phyloP scores from a whole-genome alignment of 2,329 filamentous ascomycete genomes.

The Epichloe scottii region DNA sequence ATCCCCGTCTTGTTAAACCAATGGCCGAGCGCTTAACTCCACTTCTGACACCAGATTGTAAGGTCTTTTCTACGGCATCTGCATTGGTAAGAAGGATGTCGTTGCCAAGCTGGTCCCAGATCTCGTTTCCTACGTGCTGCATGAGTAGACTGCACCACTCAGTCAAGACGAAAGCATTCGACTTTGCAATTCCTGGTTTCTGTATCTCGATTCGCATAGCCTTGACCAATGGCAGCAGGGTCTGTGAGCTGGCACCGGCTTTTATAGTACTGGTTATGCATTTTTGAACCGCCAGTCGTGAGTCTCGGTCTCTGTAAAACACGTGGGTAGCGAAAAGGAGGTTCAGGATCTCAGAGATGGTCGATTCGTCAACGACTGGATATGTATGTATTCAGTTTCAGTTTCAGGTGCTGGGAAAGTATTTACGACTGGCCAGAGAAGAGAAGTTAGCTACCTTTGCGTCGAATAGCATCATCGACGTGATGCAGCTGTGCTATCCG shows the following conservation, averaged over 20 bases:
- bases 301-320: slow-evolving; percentile 74
- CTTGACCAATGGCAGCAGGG: slow-evolving; percentile 52
- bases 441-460: slow-evolving; percentile 3
- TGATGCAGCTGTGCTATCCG: slow-evolving; percentile 42
- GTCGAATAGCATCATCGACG: slow-evolving; percentile 42
- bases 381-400: not conserved
- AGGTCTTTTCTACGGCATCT: slow-evolving; percentile 64
- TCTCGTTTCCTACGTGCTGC: slow-evolving; percentile 49
- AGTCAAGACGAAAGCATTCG: slow-evolving; percentile 75
- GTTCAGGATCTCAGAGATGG: slow-evolving; percentile 46
- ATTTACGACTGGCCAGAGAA: not conserved
- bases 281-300: slow-evolving; percentile 68
- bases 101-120: slow-evolving; percentile 52
- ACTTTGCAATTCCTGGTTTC: slow-evolving; percentile 65
- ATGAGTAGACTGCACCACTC: slow-evolving; percentile 82
- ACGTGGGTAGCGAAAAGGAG: slow-evolving; percentile 80
- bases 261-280: slow-evolving; percentile 61
- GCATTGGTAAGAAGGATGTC: slow-evolving; percentile 59
- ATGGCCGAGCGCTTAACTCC: slow-evolving; percentile 62
- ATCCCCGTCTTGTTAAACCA: slow-evolving; percentile 63
- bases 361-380: slow-evolving; percentile 32
- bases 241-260: slow-evolving; percentile 37
- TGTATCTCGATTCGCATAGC: slow-evolving; percentile 59
- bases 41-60: slow-evolving; percentile 49
- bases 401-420: not conserved